These are phyloP conservation scores for Henningerozyma blattae DNA, from an alignment of 805 yeast species.

Conservation along the genomic window DNA sequence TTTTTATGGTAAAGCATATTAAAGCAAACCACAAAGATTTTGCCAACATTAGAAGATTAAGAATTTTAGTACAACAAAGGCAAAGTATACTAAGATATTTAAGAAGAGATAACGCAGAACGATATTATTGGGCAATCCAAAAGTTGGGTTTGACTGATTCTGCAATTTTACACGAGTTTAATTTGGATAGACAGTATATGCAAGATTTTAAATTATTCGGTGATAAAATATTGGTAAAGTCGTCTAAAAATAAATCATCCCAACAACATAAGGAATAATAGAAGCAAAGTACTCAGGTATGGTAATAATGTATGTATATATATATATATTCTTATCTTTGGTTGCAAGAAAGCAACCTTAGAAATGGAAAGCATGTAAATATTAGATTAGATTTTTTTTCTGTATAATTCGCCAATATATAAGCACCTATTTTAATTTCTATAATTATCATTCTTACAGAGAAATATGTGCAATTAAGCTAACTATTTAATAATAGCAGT, in stretches of 20 bases:
- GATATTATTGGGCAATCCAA: conserved; percentile 75
- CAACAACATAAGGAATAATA: conserved; percentile 36
- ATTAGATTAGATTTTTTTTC: too few species aligned
- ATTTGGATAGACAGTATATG: conserved; percentile 65
- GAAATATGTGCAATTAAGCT: too few species aligned
- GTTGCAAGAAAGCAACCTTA: too few species aligned
- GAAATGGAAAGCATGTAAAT: too few species aligned
- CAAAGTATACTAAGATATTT: conserved; percentile 74
- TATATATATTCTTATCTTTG: too few species aligned
- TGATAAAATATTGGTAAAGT: conserved; percentile 47
- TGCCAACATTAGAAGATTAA: conserved; percentile 53
- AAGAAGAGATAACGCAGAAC: conserved; percentile 67
- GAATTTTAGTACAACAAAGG: conserved; percentile 82
- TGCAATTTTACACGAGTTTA: conserved; percentile 67
- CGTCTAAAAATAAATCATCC: conserved; percentile 36
- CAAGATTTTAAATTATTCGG: conserved; percentile 73
- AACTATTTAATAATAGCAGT: too few species aligned
- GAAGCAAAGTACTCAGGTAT: conserved; percentile 28
- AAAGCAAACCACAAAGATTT: conserved; percentile 61
- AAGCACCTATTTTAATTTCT: too few species aligned
- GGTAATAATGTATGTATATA: neutral
- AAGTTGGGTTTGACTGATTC: conserved; percentile 81
- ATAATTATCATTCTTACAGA: too few species aligned
- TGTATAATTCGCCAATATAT: too few species aligned
- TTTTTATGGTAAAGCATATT: conserved; percentile 64